Evolutionary conservation across 1,139 yeast species (phyloP), one percentile per base, ranked within the genome.

Genomic region (Geotrichum histeridarum): DNA sequence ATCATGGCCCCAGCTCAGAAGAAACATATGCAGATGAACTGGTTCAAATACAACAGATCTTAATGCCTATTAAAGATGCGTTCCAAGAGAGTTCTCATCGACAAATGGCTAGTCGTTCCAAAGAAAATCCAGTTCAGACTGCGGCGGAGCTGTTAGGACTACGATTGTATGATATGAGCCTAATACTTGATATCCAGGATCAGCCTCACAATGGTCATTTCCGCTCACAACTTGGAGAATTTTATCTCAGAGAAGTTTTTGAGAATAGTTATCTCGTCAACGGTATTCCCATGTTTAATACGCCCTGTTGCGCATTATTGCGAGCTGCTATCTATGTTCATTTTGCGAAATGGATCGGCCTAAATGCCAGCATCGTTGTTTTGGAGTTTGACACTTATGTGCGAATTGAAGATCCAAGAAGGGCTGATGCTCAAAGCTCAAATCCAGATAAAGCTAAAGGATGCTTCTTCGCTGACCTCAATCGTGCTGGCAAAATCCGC

Each of bases 291-390:
- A n/a, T 12, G 14, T 43, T 27, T 39, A 17, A 11, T 8, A 32
- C 50, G 8, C 49, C 46, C 9, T 37, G 51, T 17, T 50, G 47
- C 6, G 38, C 39, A 4, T 41, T 45, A n/a, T 11, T 48, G 48
- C 22, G 48, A 14, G 55, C 54, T 1, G 50, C 53, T 8, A 27
- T 55, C 12, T 51, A 48, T 36, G 35, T 35, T n/a, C 50, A 52
- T 39, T 55, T 52, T 43, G 55, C 57, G 4, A 42, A 41, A 31
- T 55, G 55, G 54, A 44, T 55, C n/a, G 57, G 57, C 4, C 35
- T 55, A 1, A 42, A 48, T 5, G 51, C 49, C 4, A 38, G 49
- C 15, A 32, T 55, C 11, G 50, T 52, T 17, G 52, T 45, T 6
- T 12, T 50, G 37, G 51, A 52, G 11, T 47, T 42, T 37, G 54